phyloP scores from a whole-genome alignment of 306 rosid genomes.

The Sicyos edulis region DNA sequence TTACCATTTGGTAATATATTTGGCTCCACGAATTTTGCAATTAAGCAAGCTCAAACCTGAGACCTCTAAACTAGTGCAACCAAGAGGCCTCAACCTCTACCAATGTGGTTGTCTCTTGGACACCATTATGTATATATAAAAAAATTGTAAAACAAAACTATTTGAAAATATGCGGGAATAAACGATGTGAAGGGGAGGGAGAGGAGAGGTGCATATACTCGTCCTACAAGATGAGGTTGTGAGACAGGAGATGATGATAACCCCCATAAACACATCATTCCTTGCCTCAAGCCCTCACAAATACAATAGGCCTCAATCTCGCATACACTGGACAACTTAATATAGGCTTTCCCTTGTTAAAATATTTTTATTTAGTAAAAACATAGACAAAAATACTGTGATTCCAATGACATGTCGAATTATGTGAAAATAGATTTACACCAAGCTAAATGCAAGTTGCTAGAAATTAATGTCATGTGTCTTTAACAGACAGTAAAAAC shows the following conservation, averaged over 20 bases:
- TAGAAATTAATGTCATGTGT: background rate
- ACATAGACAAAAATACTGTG: background rate
- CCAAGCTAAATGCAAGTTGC: background rate
- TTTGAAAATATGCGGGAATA: background rate
- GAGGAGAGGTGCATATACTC: background rate
- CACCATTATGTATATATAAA: background rate
- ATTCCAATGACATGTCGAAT: background rate
- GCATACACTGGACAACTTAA: background rate
- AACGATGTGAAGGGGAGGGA: no score
- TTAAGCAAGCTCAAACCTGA: no score
- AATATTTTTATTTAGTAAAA: background rate
- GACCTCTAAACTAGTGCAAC: no score
- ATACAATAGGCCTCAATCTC: background rate
- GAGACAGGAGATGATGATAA: background rate
- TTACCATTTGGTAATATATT: no score
- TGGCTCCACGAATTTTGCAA: no score
- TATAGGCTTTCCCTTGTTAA: conserved; percentile 1
- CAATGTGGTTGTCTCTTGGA: no score
- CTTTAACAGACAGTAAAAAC: background rate
- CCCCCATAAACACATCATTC: background rate
- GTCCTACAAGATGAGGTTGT: background rate
- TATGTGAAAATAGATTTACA: background rate
- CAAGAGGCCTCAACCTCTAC: no score
- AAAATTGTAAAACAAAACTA: background rate
- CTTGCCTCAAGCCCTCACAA: background rate